phyloP scores from a whole-genome alignment of 306 rosid species.

The Cajanus cajan region DNA sequence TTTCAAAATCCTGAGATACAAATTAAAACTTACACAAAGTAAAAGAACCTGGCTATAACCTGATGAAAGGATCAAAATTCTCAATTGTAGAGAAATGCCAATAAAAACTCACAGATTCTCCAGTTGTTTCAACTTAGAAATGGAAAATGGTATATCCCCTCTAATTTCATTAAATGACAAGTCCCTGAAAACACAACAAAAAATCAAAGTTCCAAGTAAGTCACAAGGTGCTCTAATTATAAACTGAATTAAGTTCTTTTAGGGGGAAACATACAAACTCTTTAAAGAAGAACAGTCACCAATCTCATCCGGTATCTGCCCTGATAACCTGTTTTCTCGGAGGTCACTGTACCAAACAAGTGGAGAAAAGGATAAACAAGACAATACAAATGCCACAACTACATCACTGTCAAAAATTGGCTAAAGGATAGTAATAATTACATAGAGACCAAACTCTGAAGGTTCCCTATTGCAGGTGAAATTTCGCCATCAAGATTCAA shows the following conservation, averaged over 20 bases:
- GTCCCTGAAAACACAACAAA: constrained; percentile 25
- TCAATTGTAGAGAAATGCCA: not conserved
- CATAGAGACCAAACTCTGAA: constrained; percentile 73
- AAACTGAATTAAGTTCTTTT: not conserved
- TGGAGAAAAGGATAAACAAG: not conserved
- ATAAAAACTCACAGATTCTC: constrained; percentile 71
- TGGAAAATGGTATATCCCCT: constrained; percentile 94
- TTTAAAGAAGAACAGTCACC: constrained; percentile 82
- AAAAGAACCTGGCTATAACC: not conserved
- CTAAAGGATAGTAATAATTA: constrained; percentile 21
- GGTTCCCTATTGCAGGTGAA: constrained; percentile 81
- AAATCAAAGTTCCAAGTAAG: not conserved
- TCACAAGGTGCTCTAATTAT: not conserved
- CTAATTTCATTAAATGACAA: constrained; percentile 70
- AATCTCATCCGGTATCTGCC: constrained; percentile 99
- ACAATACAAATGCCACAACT: not conserved
- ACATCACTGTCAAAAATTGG: constrained; percentile 1
- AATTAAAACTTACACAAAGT: not conserved
- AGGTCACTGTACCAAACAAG: constrained; percentile 63
- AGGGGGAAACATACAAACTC: constrained; percentile 54
- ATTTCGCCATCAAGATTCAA: constrained; percentile 91
- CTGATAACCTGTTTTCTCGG: constrained; percentile 71
- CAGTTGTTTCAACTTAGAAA: constrained; percentile 86
- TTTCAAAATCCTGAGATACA: constrained; percentile 61
- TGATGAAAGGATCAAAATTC: not conserved